phyloP scores from a whole-genome alignment of 2,329 filamentous ascomycete species.

The Pestalotiopsis sp. region DNA sequence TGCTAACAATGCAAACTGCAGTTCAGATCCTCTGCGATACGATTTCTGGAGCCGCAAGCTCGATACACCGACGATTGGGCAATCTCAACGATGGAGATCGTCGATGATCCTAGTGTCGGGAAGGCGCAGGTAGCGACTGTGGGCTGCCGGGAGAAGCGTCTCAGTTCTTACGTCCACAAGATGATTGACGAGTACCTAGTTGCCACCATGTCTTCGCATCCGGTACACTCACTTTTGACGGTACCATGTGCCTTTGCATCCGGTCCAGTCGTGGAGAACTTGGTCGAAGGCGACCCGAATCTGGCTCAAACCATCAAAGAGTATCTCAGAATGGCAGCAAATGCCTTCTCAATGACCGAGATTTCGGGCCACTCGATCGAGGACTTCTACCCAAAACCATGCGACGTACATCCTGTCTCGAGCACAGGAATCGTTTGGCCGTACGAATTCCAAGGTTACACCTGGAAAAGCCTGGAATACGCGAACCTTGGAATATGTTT shows the following conservation, averaged over 20 bases:
- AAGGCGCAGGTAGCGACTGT: background rate
- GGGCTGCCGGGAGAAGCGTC: background rate
- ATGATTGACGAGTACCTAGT: background rate
- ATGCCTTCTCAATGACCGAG: background rate
- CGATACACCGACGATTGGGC: slow-evolving; percentile 1
- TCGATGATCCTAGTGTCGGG: background rate
- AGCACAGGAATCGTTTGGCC: background rate
- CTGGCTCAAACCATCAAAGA: background rate
- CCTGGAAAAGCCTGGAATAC: background rate
- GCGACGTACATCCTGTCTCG: background rate
- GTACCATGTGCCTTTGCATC: background rate
- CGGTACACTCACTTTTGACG: background rate
- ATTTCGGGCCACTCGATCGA: background rate
- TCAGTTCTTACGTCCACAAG: background rate
- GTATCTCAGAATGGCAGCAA: background rate
- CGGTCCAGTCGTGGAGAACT: background rate
- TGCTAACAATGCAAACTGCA: background rate
- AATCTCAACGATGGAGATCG: slow-evolving; percentile 1
- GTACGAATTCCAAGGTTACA: background rate
- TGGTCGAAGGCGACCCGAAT: background rate
- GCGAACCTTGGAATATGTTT: background rate
- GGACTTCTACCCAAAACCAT: background rate
- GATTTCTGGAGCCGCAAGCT: slow-evolving; percentile 4
- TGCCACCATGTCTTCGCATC: background rate
- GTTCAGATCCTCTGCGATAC: background rate